Evolutionary conservation across 768 basidiomycete genomes (phyloP).

Genomic region (Suillus weaverae): DNA sequence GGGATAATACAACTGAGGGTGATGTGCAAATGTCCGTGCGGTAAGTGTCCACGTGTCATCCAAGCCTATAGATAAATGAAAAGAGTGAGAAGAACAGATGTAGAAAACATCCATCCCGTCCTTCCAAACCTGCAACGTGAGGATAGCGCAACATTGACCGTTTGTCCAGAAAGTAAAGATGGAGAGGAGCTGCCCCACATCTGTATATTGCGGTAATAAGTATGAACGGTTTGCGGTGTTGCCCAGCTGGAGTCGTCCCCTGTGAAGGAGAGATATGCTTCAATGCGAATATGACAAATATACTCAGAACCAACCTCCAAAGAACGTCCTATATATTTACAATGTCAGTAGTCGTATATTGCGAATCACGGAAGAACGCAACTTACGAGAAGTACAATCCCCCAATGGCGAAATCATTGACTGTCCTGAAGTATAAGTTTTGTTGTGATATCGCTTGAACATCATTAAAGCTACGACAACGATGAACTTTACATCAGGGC

Average conservation of each 20-base stretch:
- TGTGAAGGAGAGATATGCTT: slow-evolving; percentile 20
- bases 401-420: slow-evolving; percentile 50
- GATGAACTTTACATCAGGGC: background rate
- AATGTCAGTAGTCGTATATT: slow-evolving; percentile 6
- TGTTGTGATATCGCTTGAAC: slow-evolving; percentile 57
- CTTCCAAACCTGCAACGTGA: background rate
- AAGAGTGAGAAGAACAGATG: background rate
- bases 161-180: slow-evolving; percentile 39
- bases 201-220: slow-evolving; percentile 75
- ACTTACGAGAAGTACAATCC: slow-evolving; percentile 81
- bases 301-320: slow-evolving; percentile 53
- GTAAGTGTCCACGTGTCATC: background rate
- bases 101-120: background rate
- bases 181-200: slow-evolving; percentile 57
- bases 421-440: slow-evolving; percentile 64
- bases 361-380: slow-evolving; percentile 4
- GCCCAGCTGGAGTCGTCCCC: slow-evolving; percentile 73
- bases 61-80: background rate
- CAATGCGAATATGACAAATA: slow-evolving; percentile 12
- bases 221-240: slow-evolving; percentile 62
- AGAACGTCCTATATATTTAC: slow-evolving; percentile 60
- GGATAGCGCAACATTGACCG: slow-evolving; percentile 18
- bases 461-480: slow-evolving; percentile 60
- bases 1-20: background rate
- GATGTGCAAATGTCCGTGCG: background rate